A percentile compares a stretch with the other conserved stretches of the same genome.
Conservation (phyloP, 2,329 filamentous ascomycete genomes). For the Aureobasidium sp. region DNA sequence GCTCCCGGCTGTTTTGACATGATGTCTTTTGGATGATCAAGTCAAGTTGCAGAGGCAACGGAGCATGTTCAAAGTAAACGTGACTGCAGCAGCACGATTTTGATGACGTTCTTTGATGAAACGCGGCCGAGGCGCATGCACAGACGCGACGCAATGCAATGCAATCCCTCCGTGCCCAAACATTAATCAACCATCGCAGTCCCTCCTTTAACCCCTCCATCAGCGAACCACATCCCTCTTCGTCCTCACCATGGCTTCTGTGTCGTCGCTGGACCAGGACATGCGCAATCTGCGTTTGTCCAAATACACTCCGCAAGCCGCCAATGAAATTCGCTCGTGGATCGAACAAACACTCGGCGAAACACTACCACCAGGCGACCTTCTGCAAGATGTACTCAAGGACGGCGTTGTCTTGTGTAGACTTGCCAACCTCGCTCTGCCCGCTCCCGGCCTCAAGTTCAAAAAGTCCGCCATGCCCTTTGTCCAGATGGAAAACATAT, state of each 20-base stretch:
- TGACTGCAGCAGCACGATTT: neutral
- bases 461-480: constrained; percentile 94
- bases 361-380: constrained; percentile 60
- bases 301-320: constrained; percentile 84
- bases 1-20: constrained; percentile 31
- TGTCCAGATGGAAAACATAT: constrained; percentile 99
- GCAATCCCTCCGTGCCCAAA: neutral
- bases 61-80: neutral
- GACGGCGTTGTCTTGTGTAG: constrained; percentile 92
- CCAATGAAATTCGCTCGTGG: constrained; percentile 76
- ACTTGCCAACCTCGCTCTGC: constrained; percentile 70
- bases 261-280: constrained; percentile 89
- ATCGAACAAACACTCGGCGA: constrained; percentile 75
- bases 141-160: neutral
- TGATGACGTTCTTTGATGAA: constrained; percentile 7
- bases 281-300: constrained; percentile 86
- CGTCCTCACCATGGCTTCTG: constrained; percentile 66
- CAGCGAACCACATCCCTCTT: neutral
- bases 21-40: constrained; percentile 11
- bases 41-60: neutral
- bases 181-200: neutral
- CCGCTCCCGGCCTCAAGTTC: constrained; percentile 73
- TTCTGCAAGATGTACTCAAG: constrained; percentile 72
- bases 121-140: constrained; percentile 5
- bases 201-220: constrained; percentile 5